Conservation (phyloP, 2,329 filamentous ascomycete species). For the Macroventuria anomochaeta region DNA sequence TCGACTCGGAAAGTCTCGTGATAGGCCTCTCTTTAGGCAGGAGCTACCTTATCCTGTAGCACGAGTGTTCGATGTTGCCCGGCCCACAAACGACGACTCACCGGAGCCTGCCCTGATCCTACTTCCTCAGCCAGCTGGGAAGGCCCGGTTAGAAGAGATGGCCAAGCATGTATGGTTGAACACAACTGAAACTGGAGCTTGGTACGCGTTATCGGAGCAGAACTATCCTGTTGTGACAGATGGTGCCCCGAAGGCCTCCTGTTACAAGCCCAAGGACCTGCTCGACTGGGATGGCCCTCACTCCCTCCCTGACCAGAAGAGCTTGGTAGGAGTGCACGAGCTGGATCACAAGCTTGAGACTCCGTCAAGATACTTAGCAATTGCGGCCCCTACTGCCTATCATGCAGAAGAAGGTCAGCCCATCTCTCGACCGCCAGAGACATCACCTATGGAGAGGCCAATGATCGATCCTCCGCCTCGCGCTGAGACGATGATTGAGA, state of each 20-base stretch:
- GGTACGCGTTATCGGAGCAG: conserved; percentile 90
- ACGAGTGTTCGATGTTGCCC: conserved; percentile 85
- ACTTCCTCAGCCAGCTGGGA: conserved; percentile 82
- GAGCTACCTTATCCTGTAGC: conserved; percentile 79
- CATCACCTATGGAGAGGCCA: conserved; percentile 28
- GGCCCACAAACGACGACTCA: conserved; percentile 70
- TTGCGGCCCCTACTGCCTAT: conserved; percentile 36
- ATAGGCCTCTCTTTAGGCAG: conserved; percentile 53
- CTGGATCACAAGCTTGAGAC: conserved; percentile 38
- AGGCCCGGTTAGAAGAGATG: conserved; percentile 52
- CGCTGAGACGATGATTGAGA: conserved; percentile 22
- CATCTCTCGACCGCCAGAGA: conserved; percentile 29
- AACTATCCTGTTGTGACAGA: conserved; percentile 86
- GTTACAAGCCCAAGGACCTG: conserved; percentile 54
- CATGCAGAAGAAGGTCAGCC: conserved; percentile 28
- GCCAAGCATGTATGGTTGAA: conserved; percentile 75
- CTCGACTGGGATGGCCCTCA: conserved; percentile 37
- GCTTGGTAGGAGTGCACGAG: conserved; percentile 51
- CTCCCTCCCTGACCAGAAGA: conserved; percentile 40
- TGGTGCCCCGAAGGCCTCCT: conserved; percentile 64
- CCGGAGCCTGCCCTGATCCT: conserved; percentile 79
- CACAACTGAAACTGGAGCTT: conserved; percentile 82
- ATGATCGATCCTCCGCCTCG: conserved; percentile 31
- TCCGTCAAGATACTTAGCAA: conserved; percentile 29
- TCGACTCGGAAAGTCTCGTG: conserved; percentile 47